Conservation (phyloP, 192 early-diverging fungal genomes). For the Blastocladiella britannica region DNA sequence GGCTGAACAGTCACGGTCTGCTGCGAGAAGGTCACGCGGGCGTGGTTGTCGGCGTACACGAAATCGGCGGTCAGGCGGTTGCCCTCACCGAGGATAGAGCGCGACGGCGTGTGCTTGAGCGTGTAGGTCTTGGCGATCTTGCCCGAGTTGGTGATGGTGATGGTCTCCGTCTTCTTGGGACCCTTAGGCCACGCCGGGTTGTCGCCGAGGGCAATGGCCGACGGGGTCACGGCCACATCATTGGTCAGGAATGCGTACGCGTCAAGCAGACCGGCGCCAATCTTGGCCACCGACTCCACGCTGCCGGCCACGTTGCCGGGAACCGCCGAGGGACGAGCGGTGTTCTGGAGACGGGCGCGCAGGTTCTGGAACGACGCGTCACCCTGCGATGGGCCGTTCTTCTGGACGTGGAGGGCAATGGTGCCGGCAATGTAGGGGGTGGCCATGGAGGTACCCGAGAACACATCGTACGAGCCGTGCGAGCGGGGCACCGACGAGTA, state of each 20-base stretch:
- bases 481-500: slow-evolving; percentile 33
- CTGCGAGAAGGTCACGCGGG: background rate
- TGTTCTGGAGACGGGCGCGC: background rate
- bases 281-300: slow-evolving; percentile 6
- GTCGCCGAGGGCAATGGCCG: slow-evolving; percentile 27
- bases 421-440: slow-evolving; percentile 33
- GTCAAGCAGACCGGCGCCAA: slow-evolving; percentile 34
- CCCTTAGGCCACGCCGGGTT: slow-evolving; percentile 6
- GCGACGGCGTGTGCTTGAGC: slow-evolving; percentile 11
- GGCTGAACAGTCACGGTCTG: too few relatives aligned
- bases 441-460: slow-evolving; percentile 41
- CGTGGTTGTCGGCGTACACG: background rate
- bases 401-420: slow-evolving; percentile 20
- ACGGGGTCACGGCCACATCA: slow-evolving; percentile 15
- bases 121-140: slow-evolving; percentile 11
- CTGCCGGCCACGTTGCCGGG: slow-evolving; percentile 11
- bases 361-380: too few relatives aligned
- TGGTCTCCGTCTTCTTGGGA: slow-evolving; percentile 3
- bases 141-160: slow-evolving; percentile 20
- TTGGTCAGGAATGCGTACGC: slow-evolving; percentile 18
- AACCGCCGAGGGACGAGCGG: slow-evolving; percentile 10
- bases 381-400: background rate
- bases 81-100: slow-evolving; percentile 16
- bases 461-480: slow-evolving; percentile 15
- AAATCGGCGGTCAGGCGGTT: background rate